A percentile compares a stretch with the other conserved stretches of the same genome.
Evolutionary conservation across 768 basidiomycete genomes (phyloP).

Genomic region (Candolleomyces efflorescens): DNA sequence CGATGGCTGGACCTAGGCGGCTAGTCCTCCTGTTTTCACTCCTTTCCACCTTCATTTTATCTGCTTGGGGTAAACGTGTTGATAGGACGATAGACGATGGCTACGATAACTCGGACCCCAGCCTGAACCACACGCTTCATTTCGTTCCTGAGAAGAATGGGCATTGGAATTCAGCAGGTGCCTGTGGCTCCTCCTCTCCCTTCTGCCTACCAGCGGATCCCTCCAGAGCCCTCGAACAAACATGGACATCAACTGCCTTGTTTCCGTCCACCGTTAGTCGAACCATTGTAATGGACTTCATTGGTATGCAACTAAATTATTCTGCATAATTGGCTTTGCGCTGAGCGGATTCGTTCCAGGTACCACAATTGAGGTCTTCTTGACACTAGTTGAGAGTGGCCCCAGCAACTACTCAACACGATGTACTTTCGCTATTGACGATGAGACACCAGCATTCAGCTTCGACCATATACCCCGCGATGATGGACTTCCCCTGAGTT

Average conservation of each 20-base stretch:
- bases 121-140: neutral
- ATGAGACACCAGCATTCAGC: neutral
- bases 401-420: neutral
- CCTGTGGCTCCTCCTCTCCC: neutral
- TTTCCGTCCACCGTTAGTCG: neutral
- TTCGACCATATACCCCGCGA: neutral
- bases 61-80: neutral
- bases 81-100: neutral
- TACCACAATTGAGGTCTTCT: neutral
- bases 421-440: neutral
- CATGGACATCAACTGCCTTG: neutral
- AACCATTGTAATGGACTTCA: neutral
- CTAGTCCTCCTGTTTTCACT: conserved; percentile 5
- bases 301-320: neutral
- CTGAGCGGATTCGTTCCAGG: neutral
- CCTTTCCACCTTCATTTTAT: neutral
- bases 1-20: conserved; percentile 2
- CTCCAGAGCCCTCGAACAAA: neutral
- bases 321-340: neutral
- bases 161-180: neutral
- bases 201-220: neutral
- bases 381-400: neutral
- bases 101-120: neutral
- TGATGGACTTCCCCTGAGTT: neutral
- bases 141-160: neutral